phyloP scores from a whole-genome alignment of 495 filamentous ascomycete genomes.

The Penicillium parvum region DNA sequence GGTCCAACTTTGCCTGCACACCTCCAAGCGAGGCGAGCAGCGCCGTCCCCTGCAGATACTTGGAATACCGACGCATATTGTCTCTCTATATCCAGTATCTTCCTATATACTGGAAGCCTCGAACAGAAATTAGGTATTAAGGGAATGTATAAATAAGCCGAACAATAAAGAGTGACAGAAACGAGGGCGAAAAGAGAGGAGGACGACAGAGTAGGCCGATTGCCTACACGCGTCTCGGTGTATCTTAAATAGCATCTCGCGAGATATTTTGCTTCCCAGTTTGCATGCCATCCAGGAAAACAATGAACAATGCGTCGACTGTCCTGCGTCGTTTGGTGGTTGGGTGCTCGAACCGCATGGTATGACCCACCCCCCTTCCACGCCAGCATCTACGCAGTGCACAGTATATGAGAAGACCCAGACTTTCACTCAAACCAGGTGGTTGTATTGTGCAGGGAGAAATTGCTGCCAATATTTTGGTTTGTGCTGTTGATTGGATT shows the following conservation, averaged over 20 bases:
- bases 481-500: constrained; percentile 13
- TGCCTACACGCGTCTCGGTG: too few species aligned
- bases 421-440: background rate
- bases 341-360: constrained; percentile 10
- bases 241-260: constrained; percentile 18
- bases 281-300: constrained; percentile 16
- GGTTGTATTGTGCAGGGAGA: background rate
- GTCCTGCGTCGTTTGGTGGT: constrained; percentile 9
- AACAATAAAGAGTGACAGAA: constrained; percentile 6
- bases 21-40: constrained; percentile 28
- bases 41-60: constrained; percentile 23
- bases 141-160: background rate
- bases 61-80: constrained; percentile 26
- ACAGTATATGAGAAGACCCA: background rate
- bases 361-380: constrained; percentile 16
- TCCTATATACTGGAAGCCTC: background rate
- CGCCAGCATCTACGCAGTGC: constrained; percentile 7
- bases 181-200: constrained; percentile 2
- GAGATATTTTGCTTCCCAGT: constrained; percentile 15
- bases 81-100: background rate
- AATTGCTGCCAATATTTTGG: background rate
- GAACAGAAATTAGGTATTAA: constrained; percentile 2
- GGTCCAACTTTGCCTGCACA: constrained; percentile 40
- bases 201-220: background rate
- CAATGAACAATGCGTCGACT: constrained; percentile 17